Percentiles rank a stretch among this genome's conserved stretches.
Conservation (phyloP, 257 asterid species). For the Misopates orontium region DNA sequence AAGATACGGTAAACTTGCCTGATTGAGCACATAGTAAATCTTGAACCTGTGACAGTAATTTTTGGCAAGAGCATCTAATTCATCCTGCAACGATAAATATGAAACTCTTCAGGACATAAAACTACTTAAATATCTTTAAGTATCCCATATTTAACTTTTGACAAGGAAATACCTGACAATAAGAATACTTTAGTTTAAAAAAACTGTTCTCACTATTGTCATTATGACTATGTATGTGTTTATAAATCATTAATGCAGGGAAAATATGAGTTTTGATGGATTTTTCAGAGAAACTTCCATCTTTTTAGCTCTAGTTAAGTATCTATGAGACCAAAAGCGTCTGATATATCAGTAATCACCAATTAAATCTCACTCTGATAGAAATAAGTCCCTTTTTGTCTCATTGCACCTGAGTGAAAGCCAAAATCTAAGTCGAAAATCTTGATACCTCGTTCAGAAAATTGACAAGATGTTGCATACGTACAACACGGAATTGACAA, state of each 20-base stretch:
- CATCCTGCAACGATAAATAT: constrained; percentile 54
- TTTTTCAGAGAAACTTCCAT: constrained; percentile 3
- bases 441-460: not conserved
- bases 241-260: not conserved
- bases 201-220: constrained; percentile 2
- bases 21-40: constrained; percentile 78
- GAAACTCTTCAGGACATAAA: constrained; percentile 13
- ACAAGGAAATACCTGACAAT: not conserved
- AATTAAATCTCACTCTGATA: not conserved
- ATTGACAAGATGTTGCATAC: not conserved
- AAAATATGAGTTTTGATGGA: not conserved
- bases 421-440: not conserved
- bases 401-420: not conserved
- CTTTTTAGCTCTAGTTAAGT: not conserved
- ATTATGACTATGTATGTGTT: constrained; percentile 2
- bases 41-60: constrained; percentile 61
- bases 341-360: too few relatives aligned
- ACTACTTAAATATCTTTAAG: not conserved
- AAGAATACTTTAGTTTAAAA: constrained; percentile 1
- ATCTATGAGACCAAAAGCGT: constrained; percentile 1
- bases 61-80: constrained; percentile 62
- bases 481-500: constrained; percentile 15
- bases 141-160: not conserved
- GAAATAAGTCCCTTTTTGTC: not conserved
- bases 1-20: constrained; percentile 44